phyloP scores from a whole-genome alignment of 768 basidiomycete genomes.

The Termitomyces sp. region DNA sequence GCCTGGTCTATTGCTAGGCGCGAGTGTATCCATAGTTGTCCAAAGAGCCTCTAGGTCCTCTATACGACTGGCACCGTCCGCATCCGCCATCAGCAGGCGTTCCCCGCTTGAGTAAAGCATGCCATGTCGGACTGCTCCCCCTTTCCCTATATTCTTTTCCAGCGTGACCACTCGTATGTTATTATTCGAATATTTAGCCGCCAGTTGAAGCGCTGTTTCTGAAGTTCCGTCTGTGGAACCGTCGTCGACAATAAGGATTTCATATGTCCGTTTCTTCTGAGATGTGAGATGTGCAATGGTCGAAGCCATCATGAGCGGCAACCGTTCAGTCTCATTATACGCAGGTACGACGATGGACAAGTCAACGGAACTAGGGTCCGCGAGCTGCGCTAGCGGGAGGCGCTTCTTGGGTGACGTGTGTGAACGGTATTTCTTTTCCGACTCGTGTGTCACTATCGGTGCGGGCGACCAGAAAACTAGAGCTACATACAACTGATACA shows the following conservation, averaged over 20 bases:
- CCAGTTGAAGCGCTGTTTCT: conserved; percentile 57
- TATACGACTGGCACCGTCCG: conserved; percentile 90
- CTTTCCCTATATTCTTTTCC: conserved; percentile 83
- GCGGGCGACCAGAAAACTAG: conserved; percentile 74
- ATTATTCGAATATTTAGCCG: conserved; percentile 43
- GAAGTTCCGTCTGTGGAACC: conserved; percentile 79
- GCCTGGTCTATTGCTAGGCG: conserved; percentile 42
- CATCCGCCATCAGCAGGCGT: conserved; percentile 87
- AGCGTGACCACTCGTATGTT: conserved; percentile 79
- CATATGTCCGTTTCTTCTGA: conserved; percentile 50
- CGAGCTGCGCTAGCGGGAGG: conserved; percentile 49
- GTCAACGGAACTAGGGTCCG: conserved; percentile 57
- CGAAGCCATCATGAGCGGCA: conserved; percentile 79
- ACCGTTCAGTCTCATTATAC: conserved; percentile 82
- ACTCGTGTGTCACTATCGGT: conserved; percentile 53
- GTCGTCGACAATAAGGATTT: conserved; percentile 88
- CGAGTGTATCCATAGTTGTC: conserved; percentile 62
- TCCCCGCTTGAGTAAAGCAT: conserved; percentile 78
- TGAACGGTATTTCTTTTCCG: conserved; percentile 69
- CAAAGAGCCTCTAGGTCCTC: conserved; percentile 79
- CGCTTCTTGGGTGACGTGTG: conserved; percentile 47
- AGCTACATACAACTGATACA: conserved; percentile 56
- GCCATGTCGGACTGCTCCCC: conserved; percentile 89
- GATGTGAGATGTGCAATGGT: conserved; percentile 62
- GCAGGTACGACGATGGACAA: conserved; percentile 86